A percentile compares a stretch with the other conserved stretches of the same genome.
phyloP scores from a whole-genome alignment of 257 asterid genomes.

The Oldenlandia corymbosa region DNA sequence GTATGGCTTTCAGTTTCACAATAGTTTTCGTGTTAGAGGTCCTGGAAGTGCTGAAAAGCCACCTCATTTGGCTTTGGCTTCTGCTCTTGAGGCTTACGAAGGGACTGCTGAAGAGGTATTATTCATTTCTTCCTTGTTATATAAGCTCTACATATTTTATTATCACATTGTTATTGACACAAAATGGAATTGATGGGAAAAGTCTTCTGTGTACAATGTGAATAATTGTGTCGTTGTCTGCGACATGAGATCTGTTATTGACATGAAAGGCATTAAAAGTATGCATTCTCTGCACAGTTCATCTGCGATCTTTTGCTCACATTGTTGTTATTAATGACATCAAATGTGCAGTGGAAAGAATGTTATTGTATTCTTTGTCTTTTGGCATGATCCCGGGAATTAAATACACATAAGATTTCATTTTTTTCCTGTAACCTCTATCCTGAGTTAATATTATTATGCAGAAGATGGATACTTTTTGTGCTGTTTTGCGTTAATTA shows the following conservation, averaged over 20 bases:
- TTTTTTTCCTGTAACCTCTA: background rate
- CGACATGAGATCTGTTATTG: no score
- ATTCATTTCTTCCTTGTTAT: constrained; percentile 14
- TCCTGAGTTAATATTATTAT: background rate
- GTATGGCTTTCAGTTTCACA: constrained; percentile 54
- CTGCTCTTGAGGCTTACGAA: constrained; percentile 68
- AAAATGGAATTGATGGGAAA: no score
- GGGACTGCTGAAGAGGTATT: constrained; percentile 88
- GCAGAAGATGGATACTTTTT: background rate
- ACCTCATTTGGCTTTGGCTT: constrained; percentile 56
- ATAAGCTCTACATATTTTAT: no score
- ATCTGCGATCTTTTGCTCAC: background rate
- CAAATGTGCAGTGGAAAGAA: background rate
- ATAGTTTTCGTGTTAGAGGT: constrained; percentile 53
- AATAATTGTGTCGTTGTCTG: no score
- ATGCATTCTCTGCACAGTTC: no score
- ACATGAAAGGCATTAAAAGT: no score
- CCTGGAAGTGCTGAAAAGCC: constrained; percentile 48
- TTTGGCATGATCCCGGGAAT: background rate
- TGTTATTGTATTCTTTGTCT: background rate
- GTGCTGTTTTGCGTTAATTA: constrained; percentile 3
- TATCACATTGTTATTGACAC: no score
- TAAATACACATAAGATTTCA: background rate
- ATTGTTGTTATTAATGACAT: background rate
- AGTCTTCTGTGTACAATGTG: no score